A percentile compares a stretch with the other conserved stretches of the same genome.
These are phyloP conservation scores for Agrocybe pediades DNA, from an alignment of 768 basidiomycete genomes.

Conservation along the genomic window DNA sequence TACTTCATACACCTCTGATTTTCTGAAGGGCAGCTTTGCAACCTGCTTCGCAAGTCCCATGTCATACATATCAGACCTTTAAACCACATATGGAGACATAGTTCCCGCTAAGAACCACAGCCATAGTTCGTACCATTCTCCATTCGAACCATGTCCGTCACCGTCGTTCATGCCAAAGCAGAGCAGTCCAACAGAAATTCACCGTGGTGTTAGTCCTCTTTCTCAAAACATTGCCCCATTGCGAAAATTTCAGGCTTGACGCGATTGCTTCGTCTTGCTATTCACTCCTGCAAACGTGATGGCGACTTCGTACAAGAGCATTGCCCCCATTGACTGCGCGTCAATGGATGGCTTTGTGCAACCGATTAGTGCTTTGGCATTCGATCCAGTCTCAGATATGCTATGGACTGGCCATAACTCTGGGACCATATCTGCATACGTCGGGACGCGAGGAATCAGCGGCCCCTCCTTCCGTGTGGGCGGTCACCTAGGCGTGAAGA, in stretches of 20 bases:
- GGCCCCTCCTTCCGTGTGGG: constrained; percentile 79
- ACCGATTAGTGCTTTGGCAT: constrained; percentile 75
- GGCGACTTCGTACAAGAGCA: constrained; percentile 23
- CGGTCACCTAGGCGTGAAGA: constrained; percentile 67
- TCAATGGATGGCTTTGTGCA: constrained; percentile 36
- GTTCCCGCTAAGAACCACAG: not conserved
- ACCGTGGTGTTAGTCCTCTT: too few relatives aligned
- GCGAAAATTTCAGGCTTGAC: too few relatives aligned
- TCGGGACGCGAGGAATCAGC: constrained; percentile 60
- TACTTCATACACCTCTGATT: too few relatives aligned
- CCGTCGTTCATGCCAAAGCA: too few relatives aligned
- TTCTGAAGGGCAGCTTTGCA: not conserved
- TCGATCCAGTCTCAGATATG: constrained; percentile 90
- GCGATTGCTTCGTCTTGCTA: too few relatives aligned
- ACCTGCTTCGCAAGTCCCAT: not conserved
- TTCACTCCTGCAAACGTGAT: constrained; percentile 9
- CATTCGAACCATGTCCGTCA: too few relatives aligned
- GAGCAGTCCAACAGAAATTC: too few relatives aligned
- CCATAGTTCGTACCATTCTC: not conserved
- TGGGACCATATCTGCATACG: constrained; percentile 71
- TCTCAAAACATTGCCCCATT: too few relatives aligned
- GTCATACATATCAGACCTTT: not conserved
- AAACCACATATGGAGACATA: not conserved
- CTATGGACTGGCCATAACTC: constrained; percentile 82
- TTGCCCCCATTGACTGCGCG: constrained; percentile 20